A percentile compares a stretch with the other conserved stretches of the same genome.
These are phyloP conservation scores for Phialophora tarda DNA, from an alignment of 2,329 filamentous ascomycete genomes.

Conservation along the genomic window DNA sequence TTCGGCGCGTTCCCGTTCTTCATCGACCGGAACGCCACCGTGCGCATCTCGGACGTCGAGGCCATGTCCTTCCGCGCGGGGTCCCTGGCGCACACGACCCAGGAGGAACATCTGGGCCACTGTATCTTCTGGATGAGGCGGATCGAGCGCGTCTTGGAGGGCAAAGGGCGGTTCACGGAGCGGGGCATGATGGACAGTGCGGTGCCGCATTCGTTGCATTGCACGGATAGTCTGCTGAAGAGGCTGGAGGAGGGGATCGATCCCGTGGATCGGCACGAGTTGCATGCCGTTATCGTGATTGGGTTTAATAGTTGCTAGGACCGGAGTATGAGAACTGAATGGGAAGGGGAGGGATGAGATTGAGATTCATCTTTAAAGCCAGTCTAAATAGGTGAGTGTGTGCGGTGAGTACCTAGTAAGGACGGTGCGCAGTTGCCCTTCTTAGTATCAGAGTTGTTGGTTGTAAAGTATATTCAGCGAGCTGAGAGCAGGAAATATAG, in stretches of 20 bases:
- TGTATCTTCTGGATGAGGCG: slow-evolving; percentile 13
- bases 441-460: no score
- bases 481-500: no score
- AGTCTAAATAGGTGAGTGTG: no score
- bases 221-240: not conserved
- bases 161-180: slow-evolving; percentile 5
- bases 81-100: not conserved
- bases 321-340: no score
- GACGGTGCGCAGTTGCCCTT: no score
- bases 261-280: not conserved
- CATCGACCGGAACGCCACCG: slow-evolving; percentile 1
- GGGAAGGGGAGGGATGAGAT: no score
- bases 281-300: slow-evolving; percentile 5
- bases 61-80: slow-evolving; percentile 7
- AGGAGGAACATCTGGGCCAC: slow-evolving; percentile 6
- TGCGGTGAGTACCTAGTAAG: no score
- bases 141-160: slow-evolving; percentile 1
- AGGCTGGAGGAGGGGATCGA: slow-evolving; percentile 1
- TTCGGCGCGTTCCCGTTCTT: slow-evolving; percentile 9
- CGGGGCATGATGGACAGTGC: slow-evolving; percentile 1
- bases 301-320: slow-evolving; percentile 6
- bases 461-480: no score
- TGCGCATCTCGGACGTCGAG: slow-evolving; percentile 1
- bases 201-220: slow-evolving; percentile 8
- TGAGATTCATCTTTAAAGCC: no score